Conservation (phyloP, 2,329 filamentous ascomycete genomes). For the Xylaria multiplex region DNA sequence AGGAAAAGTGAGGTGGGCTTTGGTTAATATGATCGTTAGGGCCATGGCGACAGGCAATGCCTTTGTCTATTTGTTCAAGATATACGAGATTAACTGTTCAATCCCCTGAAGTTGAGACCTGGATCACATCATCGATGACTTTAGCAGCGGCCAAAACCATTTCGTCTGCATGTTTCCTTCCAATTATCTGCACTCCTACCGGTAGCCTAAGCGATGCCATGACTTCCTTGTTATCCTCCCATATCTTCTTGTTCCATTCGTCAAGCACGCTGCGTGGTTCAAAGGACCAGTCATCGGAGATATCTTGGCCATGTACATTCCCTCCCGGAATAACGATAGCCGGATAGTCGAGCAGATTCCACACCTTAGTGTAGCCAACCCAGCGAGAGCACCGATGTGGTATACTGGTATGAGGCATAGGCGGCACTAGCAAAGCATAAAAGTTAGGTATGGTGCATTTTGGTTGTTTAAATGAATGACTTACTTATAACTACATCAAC, state of each 20-base stretch:
- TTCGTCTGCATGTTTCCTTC: slow-evolving; percentile 64
- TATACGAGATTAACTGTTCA: background rate
- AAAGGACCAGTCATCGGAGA: slow-evolving; percentile 52
- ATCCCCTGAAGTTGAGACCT: background rate
- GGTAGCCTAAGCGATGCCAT: slow-evolving; percentile 54
- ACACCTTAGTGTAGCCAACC: slow-evolving; percentile 70
- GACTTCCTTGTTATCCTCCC: slow-evolving; percentile 54
- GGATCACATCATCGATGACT: slow-evolving; percentile 46
- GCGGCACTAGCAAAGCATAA: slow-evolving; percentile 52
- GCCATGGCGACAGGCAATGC: background rate
- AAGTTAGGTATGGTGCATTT: background rate
- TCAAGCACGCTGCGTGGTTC: slow-evolving; percentile 61
- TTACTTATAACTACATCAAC: slow-evolving; percentile 64
- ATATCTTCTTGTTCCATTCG: slow-evolving; percentile 61
- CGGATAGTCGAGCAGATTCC: slow-evolving; percentile 71
- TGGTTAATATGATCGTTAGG: background rate
- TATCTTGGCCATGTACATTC: slow-evolving; percentile 54
- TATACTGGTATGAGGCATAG: slow-evolving; percentile 69
- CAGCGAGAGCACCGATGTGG: slow-evolving; percentile 55
- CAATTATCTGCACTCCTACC: slow-evolving; percentile 64
- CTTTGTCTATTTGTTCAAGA: background rate
- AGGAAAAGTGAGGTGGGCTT: background rate
- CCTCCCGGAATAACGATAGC: slow-evolving; percentile 66
- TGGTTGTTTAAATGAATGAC: background rate
- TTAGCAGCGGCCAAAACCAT: slow-evolving; percentile 59